Conservation (phyloP, 352 stramenopile species). For the Phytophthora colocasiae region DNA sequence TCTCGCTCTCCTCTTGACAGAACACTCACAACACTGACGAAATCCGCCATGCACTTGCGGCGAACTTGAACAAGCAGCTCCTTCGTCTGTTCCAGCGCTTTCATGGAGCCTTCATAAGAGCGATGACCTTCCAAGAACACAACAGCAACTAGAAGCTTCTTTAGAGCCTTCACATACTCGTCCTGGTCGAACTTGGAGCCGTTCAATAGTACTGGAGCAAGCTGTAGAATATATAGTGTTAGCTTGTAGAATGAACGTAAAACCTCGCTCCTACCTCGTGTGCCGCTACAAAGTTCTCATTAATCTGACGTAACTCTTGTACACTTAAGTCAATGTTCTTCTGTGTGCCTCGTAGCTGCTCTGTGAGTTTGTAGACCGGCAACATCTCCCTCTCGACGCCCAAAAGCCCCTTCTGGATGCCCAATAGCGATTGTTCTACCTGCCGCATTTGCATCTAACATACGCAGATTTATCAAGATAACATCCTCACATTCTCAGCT, state of each 20-base stretch:
- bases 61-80: conserved; percentile 68
- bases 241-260: background rate
- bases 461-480: no score
- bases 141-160: conserved; percentile 75
- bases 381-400: conserved; percentile 85
- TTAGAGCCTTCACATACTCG: conserved; percentile 68
- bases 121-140: conserved; percentile 74
- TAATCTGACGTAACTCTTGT: conserved; percentile 68
- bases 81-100: conserved; percentile 71
- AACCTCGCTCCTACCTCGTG: conserved; percentile 52
- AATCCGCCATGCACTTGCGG: conserved; percentile 73
- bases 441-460: conserved; percentile 63
- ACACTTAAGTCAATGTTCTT: conserved; percentile 88
- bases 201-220: conserved; percentile 68
- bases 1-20: conserved; percentile 57
- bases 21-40: conserved; percentile 72
- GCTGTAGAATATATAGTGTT: conserved; percentile 36
- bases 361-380: conserved; percentile 86
- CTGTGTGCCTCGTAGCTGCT: conserved; percentile 80
- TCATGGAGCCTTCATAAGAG: conserved; percentile 76
- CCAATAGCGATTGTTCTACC: conserved; percentile 60
- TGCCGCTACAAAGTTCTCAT: conserved; percentile 77
- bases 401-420: conserved; percentile 69
- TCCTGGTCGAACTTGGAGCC: conserved; percentile 78
- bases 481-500: background rate